phyloP scores from a whole-genome alignment of 176 grass and related monocot genomes.

The Lolium rigidum region DNA sequence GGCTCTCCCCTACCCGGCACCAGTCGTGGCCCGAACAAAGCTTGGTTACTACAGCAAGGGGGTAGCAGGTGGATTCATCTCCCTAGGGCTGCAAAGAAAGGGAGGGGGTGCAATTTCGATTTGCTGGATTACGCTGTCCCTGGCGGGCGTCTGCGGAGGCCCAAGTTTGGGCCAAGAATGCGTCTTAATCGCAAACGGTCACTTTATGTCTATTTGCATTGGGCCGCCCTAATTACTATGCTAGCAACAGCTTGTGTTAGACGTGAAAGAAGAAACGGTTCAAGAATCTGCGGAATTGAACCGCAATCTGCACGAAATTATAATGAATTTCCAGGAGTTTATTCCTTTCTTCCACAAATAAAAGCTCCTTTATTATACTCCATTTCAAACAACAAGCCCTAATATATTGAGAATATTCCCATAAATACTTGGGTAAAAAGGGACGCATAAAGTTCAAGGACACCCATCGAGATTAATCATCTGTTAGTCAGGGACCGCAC shows the following conservation, averaged over 20 bases:
- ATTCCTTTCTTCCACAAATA: not conserved
- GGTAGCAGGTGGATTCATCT: too few relatives aligned
- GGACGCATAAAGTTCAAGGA: constrained; percentile 21
- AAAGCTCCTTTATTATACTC: not conserved
- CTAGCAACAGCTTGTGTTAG: not conserved
- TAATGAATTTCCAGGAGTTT: not conserved
- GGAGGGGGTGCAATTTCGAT: too few relatives aligned
- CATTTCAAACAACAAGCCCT: not conserved
- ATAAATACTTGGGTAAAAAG: not conserved
- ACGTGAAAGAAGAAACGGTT: not conserved
- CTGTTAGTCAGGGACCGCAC: not conserved
- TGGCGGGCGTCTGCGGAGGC: too few relatives aligned
- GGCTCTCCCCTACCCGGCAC: too few relatives aligned
- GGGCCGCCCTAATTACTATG: not conserved
- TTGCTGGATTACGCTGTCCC: too few relatives aligned
- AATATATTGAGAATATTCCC: not conserved
- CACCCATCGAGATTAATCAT: constrained; percentile 8
- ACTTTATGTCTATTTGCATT: too few relatives aligned
- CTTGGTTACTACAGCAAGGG: too few relatives aligned
- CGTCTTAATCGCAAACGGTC: too few relatives aligned
- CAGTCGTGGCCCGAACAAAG: too few relatives aligned
- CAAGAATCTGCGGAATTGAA: not conserved
- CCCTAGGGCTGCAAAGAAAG: too few relatives aligned
- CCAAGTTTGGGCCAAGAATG: too few relatives aligned
- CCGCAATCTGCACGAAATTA: not conserved